phyloP scores from a whole-genome alignment of 2,329 filamentous ascomycete species.

The Aureobasidium leucospermi region DNA sequence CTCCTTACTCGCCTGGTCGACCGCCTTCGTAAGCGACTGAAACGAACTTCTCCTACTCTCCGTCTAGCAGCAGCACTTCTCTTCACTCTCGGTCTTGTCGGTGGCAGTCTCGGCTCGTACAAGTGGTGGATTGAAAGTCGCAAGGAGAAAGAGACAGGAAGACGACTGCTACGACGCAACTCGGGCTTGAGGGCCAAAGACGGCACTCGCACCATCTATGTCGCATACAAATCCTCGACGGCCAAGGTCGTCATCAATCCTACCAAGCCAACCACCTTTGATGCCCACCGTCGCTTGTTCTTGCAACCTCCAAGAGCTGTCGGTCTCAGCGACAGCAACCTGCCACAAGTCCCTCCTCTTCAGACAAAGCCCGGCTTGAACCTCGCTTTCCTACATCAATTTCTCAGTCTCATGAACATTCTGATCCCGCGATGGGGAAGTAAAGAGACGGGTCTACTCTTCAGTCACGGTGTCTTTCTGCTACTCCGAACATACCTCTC shows the following conservation, averaged over 20 bases:
- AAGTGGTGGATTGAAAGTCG: conserved; percentile 66
- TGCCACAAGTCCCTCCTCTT: conserved; percentile 66
- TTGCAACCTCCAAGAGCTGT: conserved; percentile 82
- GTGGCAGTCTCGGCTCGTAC: conserved; percentile 69
- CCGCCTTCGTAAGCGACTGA: conserved; percentile 45
- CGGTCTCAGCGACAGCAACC: conserved; percentile 59
- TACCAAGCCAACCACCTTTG: conserved; percentile 89
- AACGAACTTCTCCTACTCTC: conserved; percentile 60
- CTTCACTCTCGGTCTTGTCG: conserved; percentile 70
- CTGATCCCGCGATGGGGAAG: conserved; percentile 95
- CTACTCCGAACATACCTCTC: conserved; percentile 91
- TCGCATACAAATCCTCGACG: conserved; percentile 80
- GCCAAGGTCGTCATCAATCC: conserved; percentile 86
- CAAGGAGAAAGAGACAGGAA: conserved; percentile 74
- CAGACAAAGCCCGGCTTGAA: conserved; percentile 93
- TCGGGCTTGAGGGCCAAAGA: conserved; percentile 92
- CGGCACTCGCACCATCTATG: conserved; percentile 88
- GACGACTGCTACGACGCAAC: conserved; percentile 77
- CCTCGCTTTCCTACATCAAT: conserved; percentile 92
- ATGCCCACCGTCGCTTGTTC: conserved; percentile 89
- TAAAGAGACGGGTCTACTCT: conserved; percentile 84
- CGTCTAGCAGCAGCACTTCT: conserved; percentile 69
- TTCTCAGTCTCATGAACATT: conserved; percentile 90
- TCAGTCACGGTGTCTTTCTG: conserved; percentile 84
- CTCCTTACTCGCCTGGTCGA: conserved; percentile 43